A percentile compares a stretch with the other conserved stretches of the same genome.
phyloP scores from a whole-genome alignment of 2,329 filamentous ascomycete genomes.

The Diaporthe sp. region DNA sequence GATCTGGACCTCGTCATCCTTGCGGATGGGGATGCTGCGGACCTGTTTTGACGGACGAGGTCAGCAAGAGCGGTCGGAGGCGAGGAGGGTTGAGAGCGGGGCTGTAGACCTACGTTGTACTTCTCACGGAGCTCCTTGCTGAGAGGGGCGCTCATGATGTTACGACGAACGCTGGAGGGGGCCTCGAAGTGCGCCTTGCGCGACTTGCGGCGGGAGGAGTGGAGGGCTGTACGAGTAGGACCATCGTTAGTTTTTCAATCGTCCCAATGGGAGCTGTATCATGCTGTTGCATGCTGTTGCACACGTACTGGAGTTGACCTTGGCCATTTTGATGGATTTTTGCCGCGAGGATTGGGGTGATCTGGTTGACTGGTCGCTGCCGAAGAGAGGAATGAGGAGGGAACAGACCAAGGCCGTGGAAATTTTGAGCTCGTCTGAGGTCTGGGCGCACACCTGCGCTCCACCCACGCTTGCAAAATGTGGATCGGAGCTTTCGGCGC shows the following conservation, averaged over 20 bases:
- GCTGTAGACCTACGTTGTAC: slow-evolving; percentile 85
- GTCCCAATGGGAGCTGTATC: not conserved
- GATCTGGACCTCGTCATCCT: slow-evolving; percentile 95
- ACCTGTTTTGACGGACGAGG: slow-evolving; percentile 69
- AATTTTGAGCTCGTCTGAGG: slow-evolving; percentile 5
- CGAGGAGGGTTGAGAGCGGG: not conserved
- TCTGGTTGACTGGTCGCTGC: slow-evolving; percentile 38
- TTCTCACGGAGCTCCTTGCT: slow-evolving; percentile 98
- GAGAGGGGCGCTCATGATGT: slow-evolving; percentile 96
- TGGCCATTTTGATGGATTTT: slow-evolving; percentile 73
- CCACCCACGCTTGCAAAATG: slow-evolving; percentile 25
- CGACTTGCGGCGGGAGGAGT: slow-evolving; percentile 96
- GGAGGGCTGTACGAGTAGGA: slow-evolving; percentile 63
- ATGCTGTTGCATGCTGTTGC: not conserved
- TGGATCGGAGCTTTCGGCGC: slow-evolving; percentile 41
- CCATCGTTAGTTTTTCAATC: slow-evolving; percentile 44
- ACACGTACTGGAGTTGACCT: slow-evolving; percentile 68
- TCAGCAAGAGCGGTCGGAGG: not conserved
- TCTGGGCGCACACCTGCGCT: not conserved
- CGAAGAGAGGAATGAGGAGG: slow-evolving; percentile 29
- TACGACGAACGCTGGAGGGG: slow-evolving; percentile 92
- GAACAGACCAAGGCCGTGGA: not conserved
- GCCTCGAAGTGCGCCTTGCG: slow-evolving; percentile 98
- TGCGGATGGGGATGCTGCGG: slow-evolving; percentile 96
- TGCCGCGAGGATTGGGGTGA: slow-evolving; percentile 43